Conservation (phyloP, 192 early-diverging fungal species). For the Gonapodya prolifera region DNA sequence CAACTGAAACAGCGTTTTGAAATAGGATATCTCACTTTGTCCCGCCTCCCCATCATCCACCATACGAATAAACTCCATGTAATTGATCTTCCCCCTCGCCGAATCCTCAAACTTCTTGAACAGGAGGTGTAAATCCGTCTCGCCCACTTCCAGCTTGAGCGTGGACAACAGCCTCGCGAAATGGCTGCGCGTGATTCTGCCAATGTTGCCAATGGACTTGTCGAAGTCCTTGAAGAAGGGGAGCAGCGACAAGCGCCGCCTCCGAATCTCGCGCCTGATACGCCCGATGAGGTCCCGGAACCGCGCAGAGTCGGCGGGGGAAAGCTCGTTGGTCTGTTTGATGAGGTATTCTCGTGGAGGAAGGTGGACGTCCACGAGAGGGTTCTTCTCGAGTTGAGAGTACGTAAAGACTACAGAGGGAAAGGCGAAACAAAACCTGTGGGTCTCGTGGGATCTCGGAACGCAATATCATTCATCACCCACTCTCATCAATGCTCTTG, state of each 20-base stretch:
- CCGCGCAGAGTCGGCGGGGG: constrained; percentile 24
- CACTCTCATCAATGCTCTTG: constrained; percentile 26
- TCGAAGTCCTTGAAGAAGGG: constrained; percentile 27
- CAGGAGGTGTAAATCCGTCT: constrained; percentile 33
- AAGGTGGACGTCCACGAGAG: constrained; percentile 26
- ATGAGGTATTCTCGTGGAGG: constrained; percentile 28
- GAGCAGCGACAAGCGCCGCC: constrained; percentile 25
- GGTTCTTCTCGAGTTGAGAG: constrained; percentile 31
- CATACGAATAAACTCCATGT: constrained; percentile 31
- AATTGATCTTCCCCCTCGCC: constrained; percentile 29
- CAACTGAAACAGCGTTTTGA: no score
- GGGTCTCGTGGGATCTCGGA: neutral
- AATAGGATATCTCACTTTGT: neutral
- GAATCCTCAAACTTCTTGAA: constrained; percentile 36
- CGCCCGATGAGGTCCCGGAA: constrained; percentile 23
- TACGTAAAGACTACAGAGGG: constrained; percentile 36
- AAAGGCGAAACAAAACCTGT: neutral
- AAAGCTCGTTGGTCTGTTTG: constrained; percentile 22
- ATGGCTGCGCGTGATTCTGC: constrained; percentile 35
- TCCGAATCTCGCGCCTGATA: constrained; percentile 18
- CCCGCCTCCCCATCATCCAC: constrained; percentile 16
- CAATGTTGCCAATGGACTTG: constrained; percentile 5
- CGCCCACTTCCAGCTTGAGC: constrained; percentile 29
- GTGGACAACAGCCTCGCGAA: constrained; percentile 33
- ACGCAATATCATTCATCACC: neutral